phyloP scores from a whole-genome alignment of 768 basidiomycete species.

The Mycena rebaudengoi region DNA sequence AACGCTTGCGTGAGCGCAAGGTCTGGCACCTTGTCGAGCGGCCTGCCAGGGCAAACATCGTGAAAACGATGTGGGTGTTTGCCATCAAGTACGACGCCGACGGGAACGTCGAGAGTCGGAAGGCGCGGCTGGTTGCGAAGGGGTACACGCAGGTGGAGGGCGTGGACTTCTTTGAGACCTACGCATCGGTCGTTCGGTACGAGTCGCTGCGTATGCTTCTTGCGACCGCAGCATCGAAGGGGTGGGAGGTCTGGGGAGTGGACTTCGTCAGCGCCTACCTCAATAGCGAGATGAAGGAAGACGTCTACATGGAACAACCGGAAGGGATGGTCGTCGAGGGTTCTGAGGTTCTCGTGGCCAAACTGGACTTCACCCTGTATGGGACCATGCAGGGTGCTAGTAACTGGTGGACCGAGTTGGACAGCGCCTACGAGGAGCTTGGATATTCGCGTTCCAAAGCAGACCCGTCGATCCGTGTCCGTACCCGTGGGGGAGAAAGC shows the following conservation, averaged over 20 bases:
- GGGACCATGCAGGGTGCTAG: slow-evolving; percentile 5
- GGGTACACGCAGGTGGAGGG: slow-evolving; percentile 47
- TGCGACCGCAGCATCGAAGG: not conserved
- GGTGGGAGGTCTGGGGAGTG: not conserved
- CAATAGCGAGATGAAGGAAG: slow-evolving; percentile 5
- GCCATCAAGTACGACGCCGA: slow-evolving; percentile 36
- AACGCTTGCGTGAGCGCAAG: slow-evolving; percentile 12
- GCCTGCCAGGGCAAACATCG: not conserved
- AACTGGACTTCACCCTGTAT: not conserved
- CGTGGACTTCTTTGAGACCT: slow-evolving; percentile 36
- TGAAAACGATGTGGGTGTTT: slow-evolving; percentile 31
- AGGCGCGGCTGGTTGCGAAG: slow-evolving; percentile 51
- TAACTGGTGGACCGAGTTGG: not conserved
- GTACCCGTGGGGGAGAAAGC: not conserved
- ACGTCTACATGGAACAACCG: not conserved
- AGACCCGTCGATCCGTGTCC: not conserved
- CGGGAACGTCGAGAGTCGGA: slow-evolving; percentile 36
- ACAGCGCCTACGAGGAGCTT: not conserved
- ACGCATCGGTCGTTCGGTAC: slow-evolving; percentile 10
- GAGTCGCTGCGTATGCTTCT: not conserved
- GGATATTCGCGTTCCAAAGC: not conserved
- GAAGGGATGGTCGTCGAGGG: not conserved
- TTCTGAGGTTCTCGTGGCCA: not conserved
- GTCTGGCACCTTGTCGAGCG: slow-evolving; percentile 21
- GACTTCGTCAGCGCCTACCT: slow-evolving; percentile 4